Conservation (phyloP, 305 asterid species). For the Withania somnifera region DNA sequence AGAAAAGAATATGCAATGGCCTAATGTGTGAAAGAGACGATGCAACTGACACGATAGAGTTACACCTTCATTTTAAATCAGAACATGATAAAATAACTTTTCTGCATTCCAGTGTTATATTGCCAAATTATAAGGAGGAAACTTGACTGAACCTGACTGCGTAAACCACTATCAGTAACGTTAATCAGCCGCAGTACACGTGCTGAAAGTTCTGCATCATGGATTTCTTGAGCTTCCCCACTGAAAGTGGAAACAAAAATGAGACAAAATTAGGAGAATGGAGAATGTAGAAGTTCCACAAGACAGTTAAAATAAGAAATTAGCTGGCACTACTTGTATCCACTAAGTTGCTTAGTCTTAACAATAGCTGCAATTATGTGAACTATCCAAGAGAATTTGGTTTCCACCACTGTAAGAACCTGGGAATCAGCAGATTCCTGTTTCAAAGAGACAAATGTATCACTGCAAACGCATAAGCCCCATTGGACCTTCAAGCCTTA, state of each 20-base stretch:
- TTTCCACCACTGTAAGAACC: slow-evolving; percentile 64
- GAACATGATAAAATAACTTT: not conserved
- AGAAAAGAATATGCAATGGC: not conserved
- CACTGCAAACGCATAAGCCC: not conserved
- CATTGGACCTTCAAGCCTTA: not conserved
- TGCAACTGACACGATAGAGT: not conserved
- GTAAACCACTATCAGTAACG: slow-evolving; percentile 79
- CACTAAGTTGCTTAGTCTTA: slow-evolving; percentile 68
- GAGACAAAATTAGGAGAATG: not conserved
- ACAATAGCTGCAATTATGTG: slow-evolving; percentile 89
- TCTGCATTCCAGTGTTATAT: not conserved
- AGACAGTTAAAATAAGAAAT: not conserved
- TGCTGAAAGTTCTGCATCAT: slow-evolving; percentile 96
- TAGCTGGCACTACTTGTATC: slow-evolving; percentile 48
- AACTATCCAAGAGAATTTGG: slow-evolving; percentile 92
- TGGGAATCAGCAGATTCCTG: slow-evolving; percentile 75
- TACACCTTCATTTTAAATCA: not conserved
- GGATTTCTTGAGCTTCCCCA: slow-evolving; percentile 78
- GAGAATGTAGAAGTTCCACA: not conserved
- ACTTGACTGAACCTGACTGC: slow-evolving; percentile 50
- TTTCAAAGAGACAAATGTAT: slow-evolving; percentile 8
- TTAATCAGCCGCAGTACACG: slow-evolving; percentile 84
- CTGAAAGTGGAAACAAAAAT: slow-evolving; percentile 21
- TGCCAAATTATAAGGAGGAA: not conserved
- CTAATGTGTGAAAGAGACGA: not conserved